These are phyloP conservation scores for Rutstroemia sp. DNA, from an alignment of 2,329 filamentous ascomycete species.

Conservation along the genomic window DNA sequence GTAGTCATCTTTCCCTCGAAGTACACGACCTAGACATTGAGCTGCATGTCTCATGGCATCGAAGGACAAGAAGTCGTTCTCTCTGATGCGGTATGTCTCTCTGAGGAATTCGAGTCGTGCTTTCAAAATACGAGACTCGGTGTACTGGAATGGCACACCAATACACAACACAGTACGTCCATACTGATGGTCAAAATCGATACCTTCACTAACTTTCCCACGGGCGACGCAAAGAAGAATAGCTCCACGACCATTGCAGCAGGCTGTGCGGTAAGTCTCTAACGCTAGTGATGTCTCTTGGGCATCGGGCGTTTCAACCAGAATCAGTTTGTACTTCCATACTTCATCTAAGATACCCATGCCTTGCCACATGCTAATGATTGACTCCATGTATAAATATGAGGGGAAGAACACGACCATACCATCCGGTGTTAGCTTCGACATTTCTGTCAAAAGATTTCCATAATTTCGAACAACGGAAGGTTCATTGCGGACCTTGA, in stretches of 20 bases:
- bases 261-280: conserved; percentile 95
- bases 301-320: conserved; percentile 94
- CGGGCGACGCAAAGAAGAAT: conserved; percentile 91
- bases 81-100: conserved; percentile 92
- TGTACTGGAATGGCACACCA: conserved; percentile 97
- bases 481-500: conserved; percentile 91
- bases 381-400: conserved; percentile 98
- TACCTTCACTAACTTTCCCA: conserved; percentile 95
- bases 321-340: conserved; percentile 97
- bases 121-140: conserved; percentile 93
- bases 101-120: conserved; percentile 92
- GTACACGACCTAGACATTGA: conserved; percentile 88
- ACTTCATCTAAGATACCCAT: conserved; percentile 97
- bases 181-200: conserved; percentile 99
- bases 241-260: conserved; percentile 91
- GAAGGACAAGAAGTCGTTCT: conserved; percentile 97
- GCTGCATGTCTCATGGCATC: conserved; percentile 99
- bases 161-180: conserved; percentile 93
- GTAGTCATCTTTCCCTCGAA: conserved; percentile 96
- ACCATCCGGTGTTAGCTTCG: conserved; percentile 90
- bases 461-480: conserved; percentile 97
- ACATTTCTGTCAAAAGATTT: conserved; percentile 86
- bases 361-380: conserved; percentile 98
- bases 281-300: conserved; percentile 94
- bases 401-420: conserved; percentile 99